phyloP scores from a whole-genome alignment of 192 early-diverging fungal genomes.

The Umbelopsis sp. region DNA sequence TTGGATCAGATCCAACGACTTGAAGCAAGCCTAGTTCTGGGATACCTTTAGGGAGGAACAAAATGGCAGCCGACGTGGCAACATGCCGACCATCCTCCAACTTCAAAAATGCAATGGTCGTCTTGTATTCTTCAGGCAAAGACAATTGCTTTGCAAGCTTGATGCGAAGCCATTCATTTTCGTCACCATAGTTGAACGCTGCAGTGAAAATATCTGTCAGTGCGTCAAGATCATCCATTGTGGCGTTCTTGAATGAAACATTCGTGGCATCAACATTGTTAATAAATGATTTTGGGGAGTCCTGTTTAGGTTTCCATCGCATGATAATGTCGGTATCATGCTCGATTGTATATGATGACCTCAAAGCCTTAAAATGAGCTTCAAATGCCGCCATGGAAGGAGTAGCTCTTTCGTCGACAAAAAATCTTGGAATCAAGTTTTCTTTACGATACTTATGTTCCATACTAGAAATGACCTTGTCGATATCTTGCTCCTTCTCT shows the following conservation, averaged over 20 bases:
- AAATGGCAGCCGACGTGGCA: background rate
- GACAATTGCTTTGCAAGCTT: background rate
- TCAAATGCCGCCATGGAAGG: slow-evolving; percentile 3
- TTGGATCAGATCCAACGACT: background rate
- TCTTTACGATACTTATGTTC: slow-evolving; percentile 1
- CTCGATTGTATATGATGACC: background rate
- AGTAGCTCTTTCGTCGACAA: background rate
- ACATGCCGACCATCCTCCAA: background rate
- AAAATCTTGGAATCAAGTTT: background rate
- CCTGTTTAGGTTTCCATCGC: background rate
- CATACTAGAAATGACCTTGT: background rate
- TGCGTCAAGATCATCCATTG: background rate
- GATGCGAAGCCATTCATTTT: background rate
- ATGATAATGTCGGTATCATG: slow-evolving; percentile 1
- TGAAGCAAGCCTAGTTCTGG: background rate
- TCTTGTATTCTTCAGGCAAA: background rate
- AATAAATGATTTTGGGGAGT: background rate
- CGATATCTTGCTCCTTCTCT: background rate
- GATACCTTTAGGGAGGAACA: background rate
- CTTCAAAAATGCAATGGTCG: background rate
- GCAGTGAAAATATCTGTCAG: background rate
- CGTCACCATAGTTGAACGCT: background rate
- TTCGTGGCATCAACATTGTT: background rate
- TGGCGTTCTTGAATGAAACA: background rate
- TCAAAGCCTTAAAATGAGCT: background rate